These are phyloP conservation scores for Sphagnum fallax DNA, from an alignment of 228 moss, liverwort and hornwort species.

Conservation along the genomic window DNA sequence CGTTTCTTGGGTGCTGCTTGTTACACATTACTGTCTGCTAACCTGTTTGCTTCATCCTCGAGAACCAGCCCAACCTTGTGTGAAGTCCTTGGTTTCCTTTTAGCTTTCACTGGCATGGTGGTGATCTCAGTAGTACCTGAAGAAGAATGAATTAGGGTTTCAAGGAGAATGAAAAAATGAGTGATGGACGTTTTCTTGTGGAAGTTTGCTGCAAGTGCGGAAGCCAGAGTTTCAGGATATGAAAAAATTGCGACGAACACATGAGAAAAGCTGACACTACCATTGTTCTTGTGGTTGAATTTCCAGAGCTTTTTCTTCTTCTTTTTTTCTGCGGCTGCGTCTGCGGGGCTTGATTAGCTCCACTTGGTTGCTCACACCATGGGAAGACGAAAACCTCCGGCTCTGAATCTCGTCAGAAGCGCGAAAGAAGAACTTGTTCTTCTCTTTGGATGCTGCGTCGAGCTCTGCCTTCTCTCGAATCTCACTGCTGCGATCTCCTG, in stretches of 20 bases:
- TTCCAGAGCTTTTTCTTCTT: not conserved
- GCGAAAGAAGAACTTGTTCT: slow-evolving; percentile 1
- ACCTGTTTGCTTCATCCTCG: slow-evolving; percentile 15
- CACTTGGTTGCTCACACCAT: slow-evolving; percentile 26
- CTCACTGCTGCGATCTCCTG: not conserved
- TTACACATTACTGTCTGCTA: not conserved
- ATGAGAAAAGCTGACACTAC: not conserved
- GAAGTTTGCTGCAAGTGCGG: not conserved
- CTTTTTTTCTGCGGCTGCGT: slow-evolving; percentile 1
- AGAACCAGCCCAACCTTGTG: slow-evolving; percentile 43
- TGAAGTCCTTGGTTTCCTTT: slow-evolving; percentile 23
- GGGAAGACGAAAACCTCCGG: not conserved
- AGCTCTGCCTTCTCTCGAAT: too few relatives aligned
- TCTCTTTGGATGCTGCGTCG: not conserved
- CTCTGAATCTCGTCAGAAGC: not conserved
- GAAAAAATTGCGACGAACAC: too few relatives aligned
- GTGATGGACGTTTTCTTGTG: too few relatives aligned
- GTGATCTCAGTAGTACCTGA: too few relatives aligned
- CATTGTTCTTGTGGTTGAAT: not conserved
- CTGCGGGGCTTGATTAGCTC: slow-evolving; percentile 1
- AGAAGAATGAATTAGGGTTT: too few relatives aligned
- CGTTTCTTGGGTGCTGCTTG: slow-evolving; percentile 10
- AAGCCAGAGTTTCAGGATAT: not conserved
- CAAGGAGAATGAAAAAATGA: too few relatives aligned
- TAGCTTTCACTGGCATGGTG: slow-evolving; percentile 4